Evolutionary conservation across 345 rosid genomes (phyloP).

Genomic region (Rubroshorea leprosula): DNA sequence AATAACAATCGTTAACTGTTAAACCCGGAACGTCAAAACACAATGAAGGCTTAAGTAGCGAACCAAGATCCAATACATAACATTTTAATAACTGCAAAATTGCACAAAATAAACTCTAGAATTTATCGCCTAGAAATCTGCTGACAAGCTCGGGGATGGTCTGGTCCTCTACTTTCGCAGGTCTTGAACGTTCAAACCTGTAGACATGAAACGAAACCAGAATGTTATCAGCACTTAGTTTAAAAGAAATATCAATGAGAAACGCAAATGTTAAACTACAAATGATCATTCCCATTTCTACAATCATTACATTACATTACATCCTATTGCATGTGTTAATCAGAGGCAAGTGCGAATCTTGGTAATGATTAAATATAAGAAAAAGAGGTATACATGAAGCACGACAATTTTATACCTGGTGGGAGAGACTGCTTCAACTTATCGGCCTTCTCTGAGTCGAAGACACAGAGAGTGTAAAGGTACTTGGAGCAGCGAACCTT

Average conservation of each 20-base stretch:
- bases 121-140: background rate
- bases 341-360: background rate
- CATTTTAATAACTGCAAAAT: slow-evolving; percentile 8
- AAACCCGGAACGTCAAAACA: background rate
- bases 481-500: slow-evolving; percentile 92
- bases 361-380: background rate
- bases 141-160: background rate
- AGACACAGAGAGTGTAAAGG: slow-evolving; percentile 84
- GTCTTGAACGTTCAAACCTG: slow-evolving; percentile 86
- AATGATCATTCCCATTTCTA: too few relatives aligned
- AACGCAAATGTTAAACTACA: too few relatives aligned
- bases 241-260: too few relatives aligned
- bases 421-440: slow-evolving; percentile 97
- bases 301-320: too few relatives aligned
- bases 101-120: background rate
- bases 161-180: slow-evolving; percentile 32
- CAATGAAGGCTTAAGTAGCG: background rate
- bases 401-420: slow-evolving; percentile 45
- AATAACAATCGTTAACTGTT: background rate
- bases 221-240: background rate
- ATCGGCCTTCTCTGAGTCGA: slow-evolving; percentile 84
- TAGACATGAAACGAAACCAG: slow-evolving; percentile 9
- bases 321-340: too few relatives aligned
- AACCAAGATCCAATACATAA: slow-evolving; percentile 5
- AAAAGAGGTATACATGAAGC: background rate